Base-by-base conservation (phyloP, 1,284 basidiomycete genomes). In the Ganoderma resinaceum region DNA sequence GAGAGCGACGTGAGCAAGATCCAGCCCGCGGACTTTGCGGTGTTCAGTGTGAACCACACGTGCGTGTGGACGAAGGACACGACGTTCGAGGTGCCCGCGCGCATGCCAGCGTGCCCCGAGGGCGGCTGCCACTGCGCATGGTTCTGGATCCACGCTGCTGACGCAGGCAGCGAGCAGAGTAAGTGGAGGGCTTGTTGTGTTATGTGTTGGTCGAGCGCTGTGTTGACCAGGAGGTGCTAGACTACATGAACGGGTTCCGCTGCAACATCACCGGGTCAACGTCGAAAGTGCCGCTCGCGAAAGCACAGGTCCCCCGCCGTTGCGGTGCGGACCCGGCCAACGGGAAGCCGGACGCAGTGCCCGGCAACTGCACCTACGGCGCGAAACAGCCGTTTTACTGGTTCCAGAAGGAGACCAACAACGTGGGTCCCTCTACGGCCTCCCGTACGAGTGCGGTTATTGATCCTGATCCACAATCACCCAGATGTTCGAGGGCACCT, bases 201-300 rank as follows among this genome's bases (percentile, higher is more conserved):
- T 4, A 2, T 67, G 4, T 68, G 57, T 31, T 20, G 46, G 33
- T 63, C 43, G 5, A 29, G 42, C 37, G 40, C 5, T 35, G 16
- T 29, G 7, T 55, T 18, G 62, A 55, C 62, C 40, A 12, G 20
- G 18, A 6, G 23, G 23, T 35, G 8, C 11, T 70, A 88, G 87
- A 87, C 75, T 93, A 92, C 81, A 93, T 93, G 89, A 91, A 87
- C 68, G 89, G 89, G n/a, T 93, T 93, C 83, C 86, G 87, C 71
- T 94, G 92, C 80, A 86, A 86, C 65, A 80, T 94, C 53, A 89
- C 89, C 0, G 84, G 84, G 42, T 80, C 88, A 1, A 84, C 82
- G 0, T 89, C 89, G 7, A 81, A 75, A 16, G 83, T 87, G 2
- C 78, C 85, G 0, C 78, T 91, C 29, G 79, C 79, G 7, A 72